Conservation (phyloP, 306 rosid species). For the Leucaena leucocephala region DNA sequence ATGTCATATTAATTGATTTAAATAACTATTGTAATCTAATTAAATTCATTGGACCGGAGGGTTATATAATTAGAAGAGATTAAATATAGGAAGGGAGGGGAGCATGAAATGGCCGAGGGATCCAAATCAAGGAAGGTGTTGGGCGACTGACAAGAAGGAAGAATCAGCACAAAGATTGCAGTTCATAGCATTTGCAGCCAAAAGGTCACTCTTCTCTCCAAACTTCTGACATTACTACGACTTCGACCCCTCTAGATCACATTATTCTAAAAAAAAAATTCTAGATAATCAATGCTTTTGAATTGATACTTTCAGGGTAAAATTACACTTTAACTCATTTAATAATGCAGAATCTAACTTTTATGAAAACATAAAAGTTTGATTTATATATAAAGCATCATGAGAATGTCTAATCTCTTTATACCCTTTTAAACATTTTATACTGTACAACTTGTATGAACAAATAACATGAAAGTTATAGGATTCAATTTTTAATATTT, state of each 20-base stretch:
- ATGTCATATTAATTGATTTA: too few relatives aligned
- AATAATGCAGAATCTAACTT: slow-evolving; percentile 28
- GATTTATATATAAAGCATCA: neutral
- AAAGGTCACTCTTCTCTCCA: too few relatives aligned
- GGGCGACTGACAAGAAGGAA: neutral
- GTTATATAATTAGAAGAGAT: too few relatives aligned
- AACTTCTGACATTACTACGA: too few relatives aligned
- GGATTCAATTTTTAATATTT: neutral
- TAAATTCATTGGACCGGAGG: too few relatives aligned
- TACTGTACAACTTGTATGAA: neutral
- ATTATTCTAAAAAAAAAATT: too few relatives aligned
- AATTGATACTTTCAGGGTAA: too few relatives aligned
- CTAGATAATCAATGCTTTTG: too few relatives aligned
- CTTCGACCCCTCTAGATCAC: too few relatives aligned
- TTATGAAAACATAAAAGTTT: slow-evolving; percentile 12
- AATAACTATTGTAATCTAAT: too few relatives aligned
- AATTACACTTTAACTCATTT: too few relatives aligned
- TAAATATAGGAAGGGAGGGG: too few relatives aligned
- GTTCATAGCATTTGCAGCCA: slow-evolving; percentile 1
- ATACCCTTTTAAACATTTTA: neutral
- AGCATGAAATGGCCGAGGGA: neutral
- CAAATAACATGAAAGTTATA: neutral
- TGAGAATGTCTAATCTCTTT: neutral
- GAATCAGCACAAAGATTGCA: neutral
- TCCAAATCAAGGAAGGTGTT: neutral